Evolutionary conservation across 495 filamentous ascomycete species (phyloP), one percentile per base, ranked within the genome.

Genomic region (Evansstolkia leycettana): DNA sequence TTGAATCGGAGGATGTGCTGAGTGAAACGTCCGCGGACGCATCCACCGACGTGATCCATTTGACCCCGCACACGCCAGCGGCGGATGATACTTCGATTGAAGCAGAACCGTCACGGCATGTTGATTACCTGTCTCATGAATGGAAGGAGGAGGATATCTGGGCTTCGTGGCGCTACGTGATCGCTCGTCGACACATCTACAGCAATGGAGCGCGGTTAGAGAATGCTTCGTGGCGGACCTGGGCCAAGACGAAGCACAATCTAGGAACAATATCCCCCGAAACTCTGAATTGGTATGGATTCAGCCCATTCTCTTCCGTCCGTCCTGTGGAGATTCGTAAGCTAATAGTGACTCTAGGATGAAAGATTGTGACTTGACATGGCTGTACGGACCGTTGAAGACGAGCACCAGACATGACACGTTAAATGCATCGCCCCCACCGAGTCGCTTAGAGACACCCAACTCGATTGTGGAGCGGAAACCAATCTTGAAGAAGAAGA

Each of bases 121-220:
- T 96, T 24, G 90, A 98, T 58, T 98, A 98, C 52, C 69, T 98
- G 4, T 93, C 89, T 23, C 83, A 98, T 47, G 75, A 89, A 36
- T 98, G 90, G 90, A 75, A 72, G 28, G 89, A 96, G 60, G 89
- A 95, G 57, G 90, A 98, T 57, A 92, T 98, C 8, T 98, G 90
- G 90, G 73, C 84, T 10, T 95, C 89, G 2, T 98, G 90, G 90
- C 76, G 85, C 39, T 85, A 89, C 58, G 84, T 98, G 45, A 78
- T 87, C 26, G 71, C 77, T 9, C 82, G 80, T 41, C 70, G 77
- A 50, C 75, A 73, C 17, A 69, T 81, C 28, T 93, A 92, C 46
- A 80, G 67, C 42, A 86, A 98, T 50, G 69, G 81, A 17, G 74
- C 78, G 7, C 68, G 90, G 34, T 55, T 98, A 33, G 90, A 98